phyloP scores from a whole-genome alignment of 2,329 filamentous ascomycete genomes.

The Aspergillus transmontanensis region DNA sequence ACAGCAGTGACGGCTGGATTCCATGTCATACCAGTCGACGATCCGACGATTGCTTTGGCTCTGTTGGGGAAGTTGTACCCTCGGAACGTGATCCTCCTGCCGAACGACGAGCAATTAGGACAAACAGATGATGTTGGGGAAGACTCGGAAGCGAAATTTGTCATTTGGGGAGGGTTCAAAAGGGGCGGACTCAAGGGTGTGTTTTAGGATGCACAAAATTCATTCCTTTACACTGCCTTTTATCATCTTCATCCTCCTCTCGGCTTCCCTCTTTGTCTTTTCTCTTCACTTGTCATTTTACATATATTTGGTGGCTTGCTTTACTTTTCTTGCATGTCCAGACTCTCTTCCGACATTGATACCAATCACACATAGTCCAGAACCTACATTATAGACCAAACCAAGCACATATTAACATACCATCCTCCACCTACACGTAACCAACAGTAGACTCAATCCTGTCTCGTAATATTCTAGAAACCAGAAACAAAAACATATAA shows the following conservation, averaged over 20 bases:
- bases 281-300: not conserved
- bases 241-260: no score
- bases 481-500: no score
- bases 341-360: no score
- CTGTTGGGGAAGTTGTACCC: conserved; percentile 28
- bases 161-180: conserved; percentile 22
- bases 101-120: conserved; percentile 7
- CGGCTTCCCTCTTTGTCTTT: not conserved
- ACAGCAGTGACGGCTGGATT: conserved; percentile 16
- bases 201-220: not conserved
- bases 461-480: no score
- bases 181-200: conserved; percentile 9
- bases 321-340: no score
- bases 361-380: no score
- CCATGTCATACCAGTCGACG: conserved; percentile 21
- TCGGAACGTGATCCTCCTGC: conserved; percentile 24
- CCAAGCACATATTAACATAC: no score
- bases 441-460: no score
- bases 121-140: conserved; percentile 20
- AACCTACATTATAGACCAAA: no score
- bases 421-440: no score
- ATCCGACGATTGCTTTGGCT: conserved; percentile 19
- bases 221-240: no score
- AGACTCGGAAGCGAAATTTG: conserved; percentile 22
- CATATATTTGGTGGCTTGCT: no score